Evolutionary conservation across 1,284 basidiomycete species (phyloP).

Genomic region (Chalciporus sp.): DNA sequence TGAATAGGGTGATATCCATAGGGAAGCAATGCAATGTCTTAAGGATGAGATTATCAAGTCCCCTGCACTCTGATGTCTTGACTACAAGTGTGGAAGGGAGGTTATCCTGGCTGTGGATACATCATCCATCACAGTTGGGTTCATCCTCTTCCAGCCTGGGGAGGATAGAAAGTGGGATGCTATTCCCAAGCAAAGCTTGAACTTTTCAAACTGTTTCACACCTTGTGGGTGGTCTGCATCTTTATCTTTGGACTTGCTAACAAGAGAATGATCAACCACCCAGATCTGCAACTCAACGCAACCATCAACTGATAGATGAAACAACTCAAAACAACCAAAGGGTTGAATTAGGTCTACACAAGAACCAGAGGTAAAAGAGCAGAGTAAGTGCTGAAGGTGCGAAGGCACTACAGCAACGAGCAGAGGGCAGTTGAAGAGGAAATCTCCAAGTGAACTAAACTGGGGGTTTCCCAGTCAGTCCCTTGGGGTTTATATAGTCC

Average conservation of each 20-base stretch:
- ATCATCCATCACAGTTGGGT: conserved; percentile 35
- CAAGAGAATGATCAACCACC: conserved; percentile 16
- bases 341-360: too few relatives aligned
- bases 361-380: too few relatives aligned
- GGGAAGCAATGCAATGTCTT: conserved; percentile 26
- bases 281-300: conserved; percentile 24
- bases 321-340: too few relatives aligned
- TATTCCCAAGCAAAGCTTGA: conserved; percentile 48
- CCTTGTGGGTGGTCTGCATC: conserved; percentile 3
- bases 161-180: conserved; percentile 11
- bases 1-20: conserved; percentile 19
- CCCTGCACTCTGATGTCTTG: conserved; percentile 31
- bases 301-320: conserved; percentile 48
- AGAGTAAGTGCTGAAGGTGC: too few relatives aligned
- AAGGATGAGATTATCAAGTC: conserved; percentile 27
- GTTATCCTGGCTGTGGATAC: conserved; percentile 43
- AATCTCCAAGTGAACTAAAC: too few relatives aligned
- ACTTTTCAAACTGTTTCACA: conserved; percentile 41
- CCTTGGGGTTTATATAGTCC: too few relatives aligned
- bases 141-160: conserved; percentile 35
- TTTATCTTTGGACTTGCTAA: not conserved
- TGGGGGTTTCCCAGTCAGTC: too few relatives aligned
- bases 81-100: conserved; percentile 30
- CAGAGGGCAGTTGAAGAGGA: too few relatives aligned
- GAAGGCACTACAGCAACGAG: too few relatives aligned